These are phyloP conservation scores for Triangularia verruculosa DNA, from an alignment of 2,329 filamentous ascomycete species.

Conservation along the genomic window DNA sequence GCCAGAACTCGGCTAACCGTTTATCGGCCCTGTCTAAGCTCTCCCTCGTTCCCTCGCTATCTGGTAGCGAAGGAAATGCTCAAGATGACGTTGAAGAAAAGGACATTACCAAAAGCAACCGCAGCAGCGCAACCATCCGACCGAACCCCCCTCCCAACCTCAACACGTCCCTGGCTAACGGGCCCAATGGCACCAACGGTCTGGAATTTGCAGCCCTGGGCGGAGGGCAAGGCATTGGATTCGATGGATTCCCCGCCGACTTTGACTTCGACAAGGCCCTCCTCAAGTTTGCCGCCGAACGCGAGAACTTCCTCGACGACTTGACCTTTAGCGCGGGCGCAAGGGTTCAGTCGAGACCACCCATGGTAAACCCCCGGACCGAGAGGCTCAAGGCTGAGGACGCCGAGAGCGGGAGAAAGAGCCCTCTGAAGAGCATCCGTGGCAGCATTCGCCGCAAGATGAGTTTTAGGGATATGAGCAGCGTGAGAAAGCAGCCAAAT, in stretches of 20 bases:
- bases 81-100: slow-evolving; percentile 58
- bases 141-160: slow-evolving; percentile 35
- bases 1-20: slow-evolving; percentile 58
- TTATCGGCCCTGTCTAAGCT: slow-evolving; percentile 48
- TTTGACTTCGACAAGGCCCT: slow-evolving; percentile 93
- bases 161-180: slow-evolving; percentile 25
- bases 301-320: slow-evolving; percentile 90
- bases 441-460: slow-evolving; percentile 90
- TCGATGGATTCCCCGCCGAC: slow-evolving; percentile 51
- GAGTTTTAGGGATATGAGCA: slow-evolving; percentile 93
- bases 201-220: slow-evolving; percentile 25
- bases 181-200: slow-evolving; percentile 20
- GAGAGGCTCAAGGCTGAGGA: slow-evolving; percentile 81
- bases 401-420: slow-evolving; percentile 50
- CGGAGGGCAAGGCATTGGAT: slow-evolving; percentile 29
- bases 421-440: slow-evolving; percentile 59
- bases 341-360: slow-evolving; percentile 65
- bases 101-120: slow-evolving; percentile 55
- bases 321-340: slow-evolving; percentile 84
- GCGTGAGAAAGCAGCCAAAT: slow-evolving; percentile 80
- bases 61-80: slow-evolving; percentile 43
- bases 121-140: slow-evolving; percentile 64
- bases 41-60: slow-evolving; percentile 31
- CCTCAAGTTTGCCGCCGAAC: slow-evolving; percentile 90
- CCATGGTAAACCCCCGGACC: slow-evolving; percentile 74